Base-by-base conservation (phyloP, 176 grass and related monocot species). In the Dactylis glomerata region DNA sequence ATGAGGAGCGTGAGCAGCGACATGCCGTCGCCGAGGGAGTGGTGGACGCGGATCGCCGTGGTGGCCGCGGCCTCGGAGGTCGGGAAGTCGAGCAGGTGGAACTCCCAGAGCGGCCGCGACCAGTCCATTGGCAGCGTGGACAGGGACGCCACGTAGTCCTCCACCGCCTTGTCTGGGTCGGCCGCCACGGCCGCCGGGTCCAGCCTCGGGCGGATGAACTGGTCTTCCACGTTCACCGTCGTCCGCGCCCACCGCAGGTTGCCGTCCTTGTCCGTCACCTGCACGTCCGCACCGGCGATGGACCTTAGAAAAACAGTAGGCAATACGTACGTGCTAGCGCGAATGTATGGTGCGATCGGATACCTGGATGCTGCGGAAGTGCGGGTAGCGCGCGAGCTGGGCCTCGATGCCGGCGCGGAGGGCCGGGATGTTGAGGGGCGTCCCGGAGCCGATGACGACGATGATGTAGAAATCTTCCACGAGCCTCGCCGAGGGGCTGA, bases 1-100 rank as follows among this genome's bases (percentile, higher is more conserved):
- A 98, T 85, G 75, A 98, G 91, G n/a, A 98, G 91, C 78, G 91
- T 93, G 83, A 87, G 88, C 76, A 98, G 92, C 68, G 96, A 98
- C 87, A 88, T 93, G 85, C 96, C 96, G 51, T 98, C 96, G 1
- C 96, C 96, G 79, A 98, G 85, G 40, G 96, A 98, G 73, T 98
- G 96, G 82, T 95, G 91, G 68, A 87, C 75, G 70, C 96, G 93
- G 89, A 98, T 83, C 4, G 94, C 85, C 10, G 68, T 34, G 15
- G 87, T 86, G 24, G 96, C 83, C 4, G 66, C 24, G 6, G 91
- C 88, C 74, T 98, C 89, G 57, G 92, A 92, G 73, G 96, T 98
- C 49, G 87, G 91, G 80, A 95, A 78, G 89, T 98, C 90, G 82
- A 98, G 85, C 13, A 98, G 5, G 91, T 95, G 95, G 82, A 98